Percentiles rank a stretch among this genome's conserved stretches.
phyloP scores from a whole-genome alignment of 2,329 filamentous ascomycete species.

The Cercospora sp. region DNA sequence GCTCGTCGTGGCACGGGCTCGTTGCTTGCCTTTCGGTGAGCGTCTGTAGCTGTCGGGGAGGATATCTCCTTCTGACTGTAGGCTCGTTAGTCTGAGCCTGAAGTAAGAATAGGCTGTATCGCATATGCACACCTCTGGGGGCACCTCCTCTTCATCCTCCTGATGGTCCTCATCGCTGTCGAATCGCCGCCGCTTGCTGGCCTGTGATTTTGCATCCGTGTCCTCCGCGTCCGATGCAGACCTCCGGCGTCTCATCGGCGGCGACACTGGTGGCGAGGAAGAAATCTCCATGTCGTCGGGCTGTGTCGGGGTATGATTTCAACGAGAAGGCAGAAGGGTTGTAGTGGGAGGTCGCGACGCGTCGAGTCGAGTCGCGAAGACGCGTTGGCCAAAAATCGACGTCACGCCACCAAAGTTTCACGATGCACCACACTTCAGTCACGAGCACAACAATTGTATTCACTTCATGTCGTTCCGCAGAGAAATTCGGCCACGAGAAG shows the following conservation, averaged over 20 bases:
- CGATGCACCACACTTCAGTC: background rate
- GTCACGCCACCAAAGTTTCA: conserved; percentile 1
- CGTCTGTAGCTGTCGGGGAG: conserved; percentile 40
- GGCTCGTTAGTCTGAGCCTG: background rate
- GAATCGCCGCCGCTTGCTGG: conserved; percentile 22
- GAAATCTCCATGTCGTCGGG: conserved; percentile 5
- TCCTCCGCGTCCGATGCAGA: conserved; percentile 13
- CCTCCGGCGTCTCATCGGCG: conserved; percentile 24
- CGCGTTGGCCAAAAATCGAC: conserved; percentile 8
- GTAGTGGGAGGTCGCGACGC: conserved; percentile 11
- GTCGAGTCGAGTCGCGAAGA: conserved; percentile 3
- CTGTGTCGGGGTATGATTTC: background rate
- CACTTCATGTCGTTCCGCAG: background rate
- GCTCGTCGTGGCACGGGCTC: conserved; percentile 9
- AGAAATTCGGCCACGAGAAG: background rate
- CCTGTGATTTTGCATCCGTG: conserved; percentile 1
- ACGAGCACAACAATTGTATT: background rate
- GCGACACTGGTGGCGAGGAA: conserved; percentile 17
- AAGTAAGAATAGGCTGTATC: background rate
- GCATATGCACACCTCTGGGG: conserved; percentile 1
- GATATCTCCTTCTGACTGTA: conserved; percentile 24
- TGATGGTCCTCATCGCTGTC: conserved; percentile 15
- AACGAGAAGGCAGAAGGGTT: background rate
- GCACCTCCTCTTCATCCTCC: conserved; percentile 1
- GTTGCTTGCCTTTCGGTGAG: conserved; percentile 31